phyloP scores from a whole-genome alignment of 139 green algal genomes.

The Spirogloea muscicola region DNA sequence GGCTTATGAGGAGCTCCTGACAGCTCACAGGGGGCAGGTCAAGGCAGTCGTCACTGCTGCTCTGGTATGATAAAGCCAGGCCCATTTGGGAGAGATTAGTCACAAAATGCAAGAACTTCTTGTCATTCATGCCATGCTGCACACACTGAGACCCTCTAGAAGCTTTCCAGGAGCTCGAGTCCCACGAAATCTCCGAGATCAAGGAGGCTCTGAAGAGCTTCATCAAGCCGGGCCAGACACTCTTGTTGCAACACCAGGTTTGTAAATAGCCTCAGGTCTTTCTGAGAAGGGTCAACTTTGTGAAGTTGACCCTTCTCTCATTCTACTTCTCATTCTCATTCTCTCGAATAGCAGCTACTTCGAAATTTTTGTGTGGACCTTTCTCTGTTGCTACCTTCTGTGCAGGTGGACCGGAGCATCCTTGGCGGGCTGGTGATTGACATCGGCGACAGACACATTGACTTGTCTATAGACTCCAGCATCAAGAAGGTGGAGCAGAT shows the following conservation, averaged over 20 bases:
- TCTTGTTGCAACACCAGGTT: constrained; percentile 45
- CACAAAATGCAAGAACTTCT: constrained; percentile 3
- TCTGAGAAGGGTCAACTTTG: too few species aligned
- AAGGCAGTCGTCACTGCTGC: constrained; percentile 68
- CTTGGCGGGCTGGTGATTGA: constrained; percentile 71
- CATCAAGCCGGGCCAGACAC: constrained; percentile 58
- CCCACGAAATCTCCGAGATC: constrained; percentile 58
- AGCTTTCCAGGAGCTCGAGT: constrained; percentile 42
- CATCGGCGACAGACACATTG: constrained; percentile 76
- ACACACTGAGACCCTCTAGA: too few species aligned
- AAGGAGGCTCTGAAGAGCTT: constrained; percentile 52
- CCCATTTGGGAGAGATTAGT: not conserved
- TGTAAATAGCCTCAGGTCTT: too few species aligned
- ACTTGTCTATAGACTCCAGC: constrained; percentile 60
- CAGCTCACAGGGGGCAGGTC: constrained; percentile 63
- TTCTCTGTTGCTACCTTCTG: constrained; percentile 2
- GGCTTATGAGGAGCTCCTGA: constrained; percentile 60
- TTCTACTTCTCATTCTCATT: too few species aligned
- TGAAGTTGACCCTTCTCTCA: constrained; percentile 1
- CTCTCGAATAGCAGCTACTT: too few species aligned
- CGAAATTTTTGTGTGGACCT: too few species aligned
- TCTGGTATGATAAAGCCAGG: constrained; percentile 41
- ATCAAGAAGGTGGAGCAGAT: constrained; percentile 33
- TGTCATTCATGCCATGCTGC: not conserved
- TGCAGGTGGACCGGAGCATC: constrained; percentile 67